phyloP scores from a whole-genome alignment of 495 filamentous ascomycete species.

The Viridothelium virens region DNA sequence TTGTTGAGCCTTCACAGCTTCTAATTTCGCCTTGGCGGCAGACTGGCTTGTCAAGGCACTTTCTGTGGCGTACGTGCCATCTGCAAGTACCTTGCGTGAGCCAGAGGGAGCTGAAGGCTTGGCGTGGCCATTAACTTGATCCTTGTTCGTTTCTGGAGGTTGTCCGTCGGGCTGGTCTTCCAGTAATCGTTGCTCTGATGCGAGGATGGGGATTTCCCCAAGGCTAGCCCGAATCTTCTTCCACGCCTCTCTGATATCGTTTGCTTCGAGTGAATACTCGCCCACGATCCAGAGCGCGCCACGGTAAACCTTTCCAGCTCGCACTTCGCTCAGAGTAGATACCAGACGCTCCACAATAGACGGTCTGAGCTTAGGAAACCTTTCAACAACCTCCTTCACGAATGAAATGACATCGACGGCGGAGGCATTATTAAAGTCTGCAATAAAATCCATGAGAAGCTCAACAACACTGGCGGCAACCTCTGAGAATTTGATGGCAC shows the following conservation, averaged over 20 bases:
- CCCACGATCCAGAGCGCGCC: constrained; percentile 97
- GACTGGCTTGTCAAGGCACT: constrained; percentile 91
- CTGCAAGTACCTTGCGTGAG: constrained; percentile 84
- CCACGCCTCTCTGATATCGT: constrained; percentile 94
- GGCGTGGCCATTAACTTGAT: constrained; percentile 74
- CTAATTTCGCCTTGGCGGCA: constrained; percentile 78
- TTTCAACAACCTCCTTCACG: constrained; percentile 98
- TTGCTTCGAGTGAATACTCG: constrained; percentile 90
- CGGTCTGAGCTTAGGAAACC: constrained; percentile 81
- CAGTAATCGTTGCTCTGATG: constrained; percentile 86
- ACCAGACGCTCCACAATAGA: constrained; percentile 85
- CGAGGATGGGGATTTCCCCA: constrained; percentile 94
- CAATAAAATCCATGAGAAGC: constrained; percentile 98
- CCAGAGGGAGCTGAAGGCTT: constrained; percentile 72
- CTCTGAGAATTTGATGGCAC: constrained; percentile 97
- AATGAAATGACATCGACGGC: constrained; percentile 98
- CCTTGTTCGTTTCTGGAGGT: constrained; percentile 52
- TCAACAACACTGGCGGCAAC: constrained; percentile 95
- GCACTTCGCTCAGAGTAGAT: constrained; percentile 83
- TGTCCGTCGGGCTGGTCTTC: constrained; percentile 69
- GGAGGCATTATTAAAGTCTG: constrained; percentile 93
- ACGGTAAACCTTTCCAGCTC: constrained; percentile 94
- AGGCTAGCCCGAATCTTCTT: constrained; percentile 89
- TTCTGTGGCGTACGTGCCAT: constrained; percentile 96
- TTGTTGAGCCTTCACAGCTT: constrained; percentile 92